Conservation (phyloP, 1,284 basidiomycete genomes). For the Apiotrichum akiyoshidainum region DNA sequence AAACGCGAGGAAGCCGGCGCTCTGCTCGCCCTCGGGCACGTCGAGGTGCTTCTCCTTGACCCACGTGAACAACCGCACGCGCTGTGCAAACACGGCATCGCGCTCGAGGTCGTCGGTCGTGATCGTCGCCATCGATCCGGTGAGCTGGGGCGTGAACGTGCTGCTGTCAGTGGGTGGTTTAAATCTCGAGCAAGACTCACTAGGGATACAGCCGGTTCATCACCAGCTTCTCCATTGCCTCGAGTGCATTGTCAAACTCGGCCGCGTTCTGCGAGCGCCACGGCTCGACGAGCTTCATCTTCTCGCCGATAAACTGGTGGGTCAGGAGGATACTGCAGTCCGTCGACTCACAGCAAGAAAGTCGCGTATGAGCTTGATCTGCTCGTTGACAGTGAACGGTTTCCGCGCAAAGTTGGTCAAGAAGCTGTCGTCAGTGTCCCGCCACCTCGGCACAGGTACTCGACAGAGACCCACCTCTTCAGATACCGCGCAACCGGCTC, state of each 20-base stretch:
- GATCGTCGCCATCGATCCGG: slow-evolving; percentile 57
- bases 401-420: slow-evolving; percentile 85
- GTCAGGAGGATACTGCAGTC: slow-evolving; percentile 7
- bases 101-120: slow-evolving; percentile 94
- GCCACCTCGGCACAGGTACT: slow-evolving; percentile 24
- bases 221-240: slow-evolving; percentile 99
- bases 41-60: slow-evolving; percentile 85
- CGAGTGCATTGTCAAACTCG: slow-evolving; percentile 95
- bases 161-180: slow-evolving; percentile 50
- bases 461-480: slow-evolving; percentile 62
- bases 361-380: slow-evolving; percentile 89
- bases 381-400: slow-evolving; percentile 81
- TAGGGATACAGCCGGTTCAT: slow-evolving; percentile 97
- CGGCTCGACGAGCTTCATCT: slow-evolving; percentile 77
- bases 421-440: slow-evolving; percentile 59
- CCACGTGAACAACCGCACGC: slow-evolving; percentile 91
- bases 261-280: slow-evolving; percentile 72
- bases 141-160: slow-evolving; percentile 81
- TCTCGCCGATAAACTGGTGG: slow-evolving; percentile 73
- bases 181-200: slow-evolving; percentile 54
- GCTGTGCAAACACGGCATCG: slow-evolving; percentile 82
- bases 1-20: slow-evolving; percentile 83
- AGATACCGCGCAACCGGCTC: slow-evolving; percentile 88
- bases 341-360: slow-evolving; percentile 68
- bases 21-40: slow-evolving; percentile 55